A percentile compares a stretch with the other conserved stretches of the same genome.
phyloP scores from a whole-genome alignment of 73 alveolate genomes.

The Tetrahymena borealis region DNA sequence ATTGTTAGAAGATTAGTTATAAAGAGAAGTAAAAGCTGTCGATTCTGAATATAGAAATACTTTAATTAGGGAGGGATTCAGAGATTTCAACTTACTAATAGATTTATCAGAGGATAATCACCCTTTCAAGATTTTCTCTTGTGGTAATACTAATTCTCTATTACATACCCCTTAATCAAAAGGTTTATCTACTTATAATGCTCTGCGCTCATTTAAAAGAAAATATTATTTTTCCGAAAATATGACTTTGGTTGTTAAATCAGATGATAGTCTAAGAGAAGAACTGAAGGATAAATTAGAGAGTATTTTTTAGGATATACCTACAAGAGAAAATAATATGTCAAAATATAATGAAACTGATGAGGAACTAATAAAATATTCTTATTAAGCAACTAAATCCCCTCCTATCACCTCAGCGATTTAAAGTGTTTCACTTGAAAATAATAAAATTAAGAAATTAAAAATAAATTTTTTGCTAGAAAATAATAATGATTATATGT shows the following conservation, averaged over 20 bases:
- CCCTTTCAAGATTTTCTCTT: background rate
- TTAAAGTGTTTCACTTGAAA: background rate
- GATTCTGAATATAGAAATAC: constrained; percentile 19
- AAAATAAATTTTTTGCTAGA: background rate
- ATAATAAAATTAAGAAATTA: background rate
- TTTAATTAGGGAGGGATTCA: constrained; percentile 8
- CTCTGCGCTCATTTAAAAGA: background rate
- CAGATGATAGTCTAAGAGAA: background rate
- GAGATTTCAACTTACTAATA: background rate
- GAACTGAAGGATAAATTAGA: background rate
- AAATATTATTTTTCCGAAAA: background rate
- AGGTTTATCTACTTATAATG: background rate
- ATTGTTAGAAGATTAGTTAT: background rate
- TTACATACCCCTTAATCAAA: background rate
- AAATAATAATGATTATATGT: background rate
- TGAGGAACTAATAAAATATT: background rate
- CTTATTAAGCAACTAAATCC: background rate
- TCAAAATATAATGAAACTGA: background rate
- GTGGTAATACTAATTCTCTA: background rate
- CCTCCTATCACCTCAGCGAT: background rate
- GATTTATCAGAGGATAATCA: background rate
- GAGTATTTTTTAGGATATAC: background rate
- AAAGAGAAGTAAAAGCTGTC: constrained; percentile 34
- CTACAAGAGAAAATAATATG: background rate
- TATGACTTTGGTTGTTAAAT: background rate